Evolutionary conservation across 106 monocot species (phyloP), one percentile per base, ranked within the genome.

Genomic region (Acorus gramineus): DNA sequence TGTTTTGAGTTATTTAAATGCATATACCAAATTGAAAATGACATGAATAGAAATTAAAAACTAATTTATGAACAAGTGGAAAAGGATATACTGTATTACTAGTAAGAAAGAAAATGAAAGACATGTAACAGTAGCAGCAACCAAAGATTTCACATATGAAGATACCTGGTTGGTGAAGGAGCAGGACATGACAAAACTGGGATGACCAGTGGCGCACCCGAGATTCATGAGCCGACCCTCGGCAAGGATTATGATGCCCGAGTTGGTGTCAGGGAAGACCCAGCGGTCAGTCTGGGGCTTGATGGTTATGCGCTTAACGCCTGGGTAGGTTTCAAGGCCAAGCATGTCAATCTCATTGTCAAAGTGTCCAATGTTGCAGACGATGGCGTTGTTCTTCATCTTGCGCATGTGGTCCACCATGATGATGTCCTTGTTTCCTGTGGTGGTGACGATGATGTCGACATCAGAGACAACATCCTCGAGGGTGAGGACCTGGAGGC

Each of bases 371-470:
- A 80, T 80, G 79, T 80, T 80, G 79, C 75, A 75, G 46, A 75
- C 71, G 3, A 80, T 80, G 47, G 79, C 75, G 44, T 80, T 80
- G 70, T 75, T 80, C 75, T 80, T 80, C 79, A 80, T 80, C 70
- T 80, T 80, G 70, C 61, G 70, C 79, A 80, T 80, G 71, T 75
- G 74, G 51, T 71, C 79, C 1, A 80, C 70, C 74, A 71, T 80
- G 70, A 80, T 66, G 50, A 80, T 75, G 61, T 80, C 74, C 71
- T 80, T 80, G 75, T 80, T 80, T 0, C 75, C 79, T 3, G 71
- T 80, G 58, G 75, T 75, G 45, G 80, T 80, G 4, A 75, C 70
- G 28, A 80, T 8, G 47, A 63, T 63, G 48, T 47, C 49, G 47
- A 28, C 60, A 4, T 60, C 44, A 2, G 60, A 9, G 3, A 60